Percentiles rank a stretch among this genome's conserved stretches.
Conservation (phyloP, 108 stramenopile genomes). For the Schizochytrium sp. region DNA sequence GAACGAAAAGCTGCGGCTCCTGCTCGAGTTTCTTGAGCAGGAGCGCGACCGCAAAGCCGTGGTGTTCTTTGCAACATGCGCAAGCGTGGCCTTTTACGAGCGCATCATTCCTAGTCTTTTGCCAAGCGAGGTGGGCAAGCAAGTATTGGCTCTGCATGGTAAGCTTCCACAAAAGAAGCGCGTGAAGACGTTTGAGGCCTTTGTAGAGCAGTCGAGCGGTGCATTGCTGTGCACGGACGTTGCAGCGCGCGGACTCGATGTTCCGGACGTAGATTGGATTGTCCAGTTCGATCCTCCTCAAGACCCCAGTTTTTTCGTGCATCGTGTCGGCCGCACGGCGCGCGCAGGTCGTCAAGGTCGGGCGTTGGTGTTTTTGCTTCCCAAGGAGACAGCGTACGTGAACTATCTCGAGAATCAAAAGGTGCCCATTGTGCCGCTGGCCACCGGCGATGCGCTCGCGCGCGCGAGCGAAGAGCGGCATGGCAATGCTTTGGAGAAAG, state of each 20-base stretch:
- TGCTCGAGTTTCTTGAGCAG: slow-evolving; percentile 64
- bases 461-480: background rate
- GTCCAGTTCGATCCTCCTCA: slow-evolving; percentile 92
- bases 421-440: slow-evolving; percentile 54
- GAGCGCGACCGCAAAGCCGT: slow-evolving; percentile 75
- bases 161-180: slow-evolving; percentile 85
- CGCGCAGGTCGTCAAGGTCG: slow-evolving; percentile 76
- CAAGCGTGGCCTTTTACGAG: slow-evolving; percentile 87
- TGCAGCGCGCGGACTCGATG: slow-evolving; percentile 92
- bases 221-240: slow-evolving; percentile 92
- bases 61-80: slow-evolving; percentile 92
- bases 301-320: slow-evolving; percentile 89
- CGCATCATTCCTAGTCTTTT: background rate
- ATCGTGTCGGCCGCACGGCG: slow-evolving; percentile 91
- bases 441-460: background rate
- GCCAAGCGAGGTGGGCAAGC: background rate
- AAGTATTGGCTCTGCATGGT: slow-evolving; percentile 62
- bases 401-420: slow-evolving; percentile 67
- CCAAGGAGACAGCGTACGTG: slow-evolving; percentile 84
- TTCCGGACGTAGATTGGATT: slow-evolving; percentile 86
- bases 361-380: slow-evolving; percentile 75
- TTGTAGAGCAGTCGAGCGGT: slow-evolving; percentile 52
- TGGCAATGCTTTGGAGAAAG: background rate
- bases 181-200: slow-evolving; percentile 74
- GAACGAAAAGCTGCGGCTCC: slow-evolving; percentile 70